phyloP scores from a whole-genome alignment of 2,329 filamentous ascomycete species.

The Botrytis porri region DNA sequence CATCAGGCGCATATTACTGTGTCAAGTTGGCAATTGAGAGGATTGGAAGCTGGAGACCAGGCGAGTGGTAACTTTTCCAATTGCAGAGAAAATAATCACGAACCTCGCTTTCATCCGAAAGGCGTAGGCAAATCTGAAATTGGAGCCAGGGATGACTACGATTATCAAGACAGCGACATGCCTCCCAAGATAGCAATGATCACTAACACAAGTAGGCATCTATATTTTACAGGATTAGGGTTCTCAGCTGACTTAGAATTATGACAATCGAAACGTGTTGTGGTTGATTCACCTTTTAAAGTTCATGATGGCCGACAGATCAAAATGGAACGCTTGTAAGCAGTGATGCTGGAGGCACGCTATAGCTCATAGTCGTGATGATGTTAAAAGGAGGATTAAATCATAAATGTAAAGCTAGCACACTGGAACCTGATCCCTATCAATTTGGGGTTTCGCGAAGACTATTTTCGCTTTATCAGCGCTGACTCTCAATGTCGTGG shows the following conservation, averaged over 20 bases:
- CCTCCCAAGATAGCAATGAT: not conserved
- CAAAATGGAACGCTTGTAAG: not conserved
- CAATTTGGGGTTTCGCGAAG: too few relatives aligned
- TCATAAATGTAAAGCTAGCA: not conserved
- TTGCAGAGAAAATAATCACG: not conserved
- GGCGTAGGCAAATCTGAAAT: fast-evolving
- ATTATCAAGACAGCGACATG: too few relatives aligned
- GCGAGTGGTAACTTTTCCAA: not conserved
- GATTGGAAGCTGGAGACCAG: not conserved
- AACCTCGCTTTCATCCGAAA: not conserved
- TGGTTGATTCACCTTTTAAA: not conserved
- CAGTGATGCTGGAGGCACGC: not conserved
- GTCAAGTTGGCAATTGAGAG: not conserved
- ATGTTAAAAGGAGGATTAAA: not conserved
- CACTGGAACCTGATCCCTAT: not conserved
- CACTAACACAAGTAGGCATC: not conserved
- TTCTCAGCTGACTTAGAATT: not conserved
- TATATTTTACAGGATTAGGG: too few relatives aligned
- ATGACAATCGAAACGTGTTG: not conserved
- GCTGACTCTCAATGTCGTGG: not conserved
- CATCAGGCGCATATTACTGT: not conserved
- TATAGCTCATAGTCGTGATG: too few relatives aligned
- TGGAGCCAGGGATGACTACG: not conserved
- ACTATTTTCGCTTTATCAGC: not conserved
- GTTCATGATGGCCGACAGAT: not conserved